Evolutionary conservation across 2,329 filamentous ascomycete genomes (phyloP), one percentile per base, ranked within the genome.

Genomic region (Helicocarpus griseus): DNA sequence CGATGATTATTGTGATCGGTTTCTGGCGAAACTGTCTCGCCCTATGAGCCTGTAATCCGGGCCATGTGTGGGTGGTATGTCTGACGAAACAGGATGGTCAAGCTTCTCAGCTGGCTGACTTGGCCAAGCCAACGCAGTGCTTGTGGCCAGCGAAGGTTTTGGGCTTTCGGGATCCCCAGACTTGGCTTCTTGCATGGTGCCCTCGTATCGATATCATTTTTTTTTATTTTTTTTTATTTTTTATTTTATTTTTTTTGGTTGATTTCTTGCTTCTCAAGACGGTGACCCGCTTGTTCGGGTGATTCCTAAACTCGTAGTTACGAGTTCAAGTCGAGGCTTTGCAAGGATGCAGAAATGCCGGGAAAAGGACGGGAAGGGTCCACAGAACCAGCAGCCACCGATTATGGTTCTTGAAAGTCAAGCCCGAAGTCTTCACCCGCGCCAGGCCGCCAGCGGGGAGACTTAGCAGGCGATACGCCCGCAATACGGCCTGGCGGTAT

Each of bases 281-380:
- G 21, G 19, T 11, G 6, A 22, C 19, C 19, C 38, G 7, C n/a
- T 17, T 19, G 35, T 19, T 38, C 21, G 38, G 21, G 38, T 8
- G 41, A 19, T 28, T 44, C 14, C 13, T 17, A 14, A 44, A n/a
- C 13, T 9, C 13, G 24, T 19, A 22, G n/a, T n/a, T n/a, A n/a
- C n/a, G n/a, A n/a, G n/a, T n/a, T n/a, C n/a, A n/a, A n/a, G n/a
- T n/a, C 17, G 9, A 28, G 26, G 43, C 28, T 31, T 31, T 26
- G 11, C 17, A 14, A 21, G n/a, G n/a, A n/a, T n/a, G n/a, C n/a
- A n/a, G 22, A 43, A 43, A 21, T 46, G 29, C 44, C 44, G 44
- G 44, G 29, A 17, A 47, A 35, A 35, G 44, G 29, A 17, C 44
- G 44, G 44, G 21, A 47, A 36, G 44, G 44, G 21, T 26, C 44